Percentiles rank a stretch among this genome's conserved stretches.
These are phyloP conservation scores for Orbilia ellipsospora DNA, from an alignment of 2,329 filamentous ascomycete species.

Conservation along the genomic window DNA sequence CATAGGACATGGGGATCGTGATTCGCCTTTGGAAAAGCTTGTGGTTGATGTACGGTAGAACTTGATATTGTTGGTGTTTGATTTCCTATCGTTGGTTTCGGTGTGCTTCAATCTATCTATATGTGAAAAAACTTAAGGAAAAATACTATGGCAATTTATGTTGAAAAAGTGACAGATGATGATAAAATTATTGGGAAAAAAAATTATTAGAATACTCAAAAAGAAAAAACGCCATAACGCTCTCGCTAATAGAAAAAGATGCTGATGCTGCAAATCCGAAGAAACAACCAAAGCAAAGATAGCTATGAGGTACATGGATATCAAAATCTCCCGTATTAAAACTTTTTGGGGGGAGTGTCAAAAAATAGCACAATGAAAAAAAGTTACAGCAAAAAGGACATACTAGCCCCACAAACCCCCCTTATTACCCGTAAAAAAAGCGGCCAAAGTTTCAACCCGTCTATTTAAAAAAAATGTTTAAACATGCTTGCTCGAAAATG, in stretches of 20 bases:
- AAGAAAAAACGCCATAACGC: conserved; percentile 48
- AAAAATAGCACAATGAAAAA: background rate
- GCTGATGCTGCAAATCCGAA: conserved; percentile 37
- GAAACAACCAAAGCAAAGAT: conserved; percentile 35
- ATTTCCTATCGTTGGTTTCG: too few species aligned
- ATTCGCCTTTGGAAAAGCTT: too few species aligned
- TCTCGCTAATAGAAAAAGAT: conserved; percentile 33
- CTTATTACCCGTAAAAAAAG: background rate
- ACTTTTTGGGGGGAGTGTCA: background rate
- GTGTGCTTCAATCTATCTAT: too few species aligned
- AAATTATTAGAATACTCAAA: conserved; percentile 9
- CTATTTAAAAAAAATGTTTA: conserved; percentile 21
- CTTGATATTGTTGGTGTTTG: too few species aligned
- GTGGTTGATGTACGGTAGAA: too few species aligned
- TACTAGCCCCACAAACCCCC: conserved; percentile 9
- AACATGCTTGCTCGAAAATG: conserved; percentile 19
- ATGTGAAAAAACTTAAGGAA: too few species aligned
- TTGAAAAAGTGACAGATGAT: too few species aligned
- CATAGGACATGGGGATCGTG: too few species aligned
- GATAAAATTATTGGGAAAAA: background rate
- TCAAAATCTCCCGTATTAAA: background rate
- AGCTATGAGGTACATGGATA: conserved; percentile 19
- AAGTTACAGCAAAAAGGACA: background rate
- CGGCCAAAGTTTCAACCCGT: background rate
- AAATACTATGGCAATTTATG: too few species aligned